Percentiles rank a stretch among this genome's conserved stretches.
Evolutionary conservation across 148 eudicot genomes (phyloP).

Genomic region (Cornus florida): DNA sequence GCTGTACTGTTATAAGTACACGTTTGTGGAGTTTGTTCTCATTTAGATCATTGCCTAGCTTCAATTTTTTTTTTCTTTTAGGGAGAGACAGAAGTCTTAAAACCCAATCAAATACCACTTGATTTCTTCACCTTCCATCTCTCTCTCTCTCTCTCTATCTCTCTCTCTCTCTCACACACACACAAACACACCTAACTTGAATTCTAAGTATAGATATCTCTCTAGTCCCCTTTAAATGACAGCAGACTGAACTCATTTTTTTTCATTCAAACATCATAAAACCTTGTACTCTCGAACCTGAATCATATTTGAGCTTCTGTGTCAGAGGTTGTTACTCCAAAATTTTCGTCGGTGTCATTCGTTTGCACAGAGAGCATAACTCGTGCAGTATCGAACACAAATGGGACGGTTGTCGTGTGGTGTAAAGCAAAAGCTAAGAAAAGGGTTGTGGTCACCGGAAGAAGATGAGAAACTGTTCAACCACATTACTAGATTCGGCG

Average conservation of each 20-base stretch:
- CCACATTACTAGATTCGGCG: constrained; percentile 38
- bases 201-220: constrained; percentile 59
- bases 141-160: neutral
- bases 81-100: constrained; percentile 45
- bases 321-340: too few relatives aligned
- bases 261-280: constrained; percentile 3
- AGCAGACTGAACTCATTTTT: neutral
- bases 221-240: constrained; percentile 19
- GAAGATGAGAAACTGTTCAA: constrained; percentile 49
- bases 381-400: neutral
- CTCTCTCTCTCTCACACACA: neutral
- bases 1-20: neutral
- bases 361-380: neutral
- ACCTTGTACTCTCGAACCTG: neutral
- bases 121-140: constrained; percentile 41
- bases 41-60: neutral
- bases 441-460: constrained; percentile 55
- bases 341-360: too few relatives aligned
- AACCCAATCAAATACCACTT: constrained; percentile 67
- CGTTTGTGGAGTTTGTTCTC: neutral
- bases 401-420: constrained; percentile 51
- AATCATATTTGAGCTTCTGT: too few relatives aligned
- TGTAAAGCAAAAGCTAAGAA: constrained; percentile 49
- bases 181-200: constrained; percentile 40
- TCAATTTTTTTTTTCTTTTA: neutral